These are phyloP conservation scores for Cephaloascus fragrans DNA, from an alignment of 805 yeast genomes.

Conservation along the genomic window DNA sequence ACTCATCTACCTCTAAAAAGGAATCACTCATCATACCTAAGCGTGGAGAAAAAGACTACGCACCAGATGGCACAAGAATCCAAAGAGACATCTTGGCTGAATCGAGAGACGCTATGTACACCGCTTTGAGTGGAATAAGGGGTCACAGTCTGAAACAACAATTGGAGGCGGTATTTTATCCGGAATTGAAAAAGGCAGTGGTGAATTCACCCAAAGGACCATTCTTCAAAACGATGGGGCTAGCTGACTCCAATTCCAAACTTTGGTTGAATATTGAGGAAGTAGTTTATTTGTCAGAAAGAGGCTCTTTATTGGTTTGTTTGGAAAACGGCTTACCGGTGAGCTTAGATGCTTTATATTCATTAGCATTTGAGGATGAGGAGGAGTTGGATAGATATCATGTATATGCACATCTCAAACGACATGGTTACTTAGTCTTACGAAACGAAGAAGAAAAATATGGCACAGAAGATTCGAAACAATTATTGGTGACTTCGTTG, in stretches of 20 bases:
- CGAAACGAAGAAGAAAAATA: slow-evolving; percentile 6
- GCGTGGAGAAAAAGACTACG: slow-evolving; percentile 80
- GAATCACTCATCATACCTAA: slow-evolving; percentile 52
- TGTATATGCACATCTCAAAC: slow-evolving; percentile 64
- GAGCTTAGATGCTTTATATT: slow-evolving; percentile 56
- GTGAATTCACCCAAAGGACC: slow-evolving; percentile 55
- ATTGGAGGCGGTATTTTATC: slow-evolving; percentile 39
- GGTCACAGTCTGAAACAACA: slow-evolving; percentile 39
- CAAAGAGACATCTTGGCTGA: slow-evolving; percentile 39
- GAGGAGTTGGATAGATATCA: slow-evolving; percentile 44
- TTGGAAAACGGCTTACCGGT: slow-evolving; percentile 21
- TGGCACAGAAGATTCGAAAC: not conserved
- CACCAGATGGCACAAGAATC: slow-evolving; percentile 61
- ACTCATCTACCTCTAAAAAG: no score
- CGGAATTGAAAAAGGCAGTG: slow-evolving; percentile 14
- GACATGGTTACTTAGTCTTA: slow-evolving; percentile 67
- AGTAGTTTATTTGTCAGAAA: slow-evolving; percentile 64
- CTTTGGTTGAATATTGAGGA: slow-evolving; percentile 58
- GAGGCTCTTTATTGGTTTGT: slow-evolving; percentile 46
- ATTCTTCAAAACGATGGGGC: slow-evolving; percentile 66
- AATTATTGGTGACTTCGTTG: not conserved
- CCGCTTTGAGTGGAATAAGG: slow-evolving; percentile 44
- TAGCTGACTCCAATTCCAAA: slow-evolving; percentile 35
- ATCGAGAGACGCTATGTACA: slow-evolving; percentile 64
- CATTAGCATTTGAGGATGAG: slow-evolving; percentile 31